phyloP scores from a whole-genome alignment of 495 filamentous ascomycete species.

The Trichoderma orchidacearum region DNA sequence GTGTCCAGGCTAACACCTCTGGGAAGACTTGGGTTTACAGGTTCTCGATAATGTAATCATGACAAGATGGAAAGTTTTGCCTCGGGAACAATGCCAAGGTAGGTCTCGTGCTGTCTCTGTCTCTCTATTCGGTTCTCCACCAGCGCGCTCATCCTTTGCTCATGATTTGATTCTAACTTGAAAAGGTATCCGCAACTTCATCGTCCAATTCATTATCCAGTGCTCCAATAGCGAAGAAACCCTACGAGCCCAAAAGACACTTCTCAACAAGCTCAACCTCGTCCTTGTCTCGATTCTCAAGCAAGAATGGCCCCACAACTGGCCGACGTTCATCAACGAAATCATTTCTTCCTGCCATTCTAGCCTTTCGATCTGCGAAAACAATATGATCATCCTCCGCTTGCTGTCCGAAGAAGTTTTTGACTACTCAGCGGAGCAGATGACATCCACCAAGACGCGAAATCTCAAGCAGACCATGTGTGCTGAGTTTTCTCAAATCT shows the following conservation, averaged over 20 bases:
- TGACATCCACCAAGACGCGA: constrained; percentile 92
- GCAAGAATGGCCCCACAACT: constrained; percentile 99
- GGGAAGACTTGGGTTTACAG: constrained; percentile 77
- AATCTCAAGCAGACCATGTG: constrained; percentile 98
- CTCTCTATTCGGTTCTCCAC: too few relatives aligned
- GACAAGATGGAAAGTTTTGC: constrained; percentile 96
- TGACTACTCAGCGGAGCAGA: constrained; percentile 95
- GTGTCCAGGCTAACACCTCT: constrained; percentile 28
- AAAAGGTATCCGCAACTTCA: constrained; percentile 91
- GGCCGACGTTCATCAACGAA: constrained; percentile 99
- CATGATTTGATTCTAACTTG: constrained; percentile 1
- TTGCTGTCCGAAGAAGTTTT: constrained; percentile 96
- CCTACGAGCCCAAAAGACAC: constrained; percentile 63
- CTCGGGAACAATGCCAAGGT: constrained; percentile 91
- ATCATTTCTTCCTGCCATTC: constrained; percentile 92
- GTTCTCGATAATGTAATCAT: constrained; percentile 97
- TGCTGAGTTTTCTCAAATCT: constrained; percentile 92
- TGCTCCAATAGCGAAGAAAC: constrained; percentile 79
- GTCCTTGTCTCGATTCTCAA: constrained; percentile 95
- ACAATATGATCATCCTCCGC: constrained; percentile 98
- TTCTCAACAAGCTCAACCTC: constrained; percentile 95
- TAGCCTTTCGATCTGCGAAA: constrained; percentile 93
- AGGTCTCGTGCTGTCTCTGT: constrained; percentile 8
- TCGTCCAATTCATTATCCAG: constrained; percentile 94
- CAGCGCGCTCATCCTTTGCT: too few relatives aligned